Base-by-base conservation (phyloP, 176 grass and related monocot species). In the Bromus sterilis region DNA sequence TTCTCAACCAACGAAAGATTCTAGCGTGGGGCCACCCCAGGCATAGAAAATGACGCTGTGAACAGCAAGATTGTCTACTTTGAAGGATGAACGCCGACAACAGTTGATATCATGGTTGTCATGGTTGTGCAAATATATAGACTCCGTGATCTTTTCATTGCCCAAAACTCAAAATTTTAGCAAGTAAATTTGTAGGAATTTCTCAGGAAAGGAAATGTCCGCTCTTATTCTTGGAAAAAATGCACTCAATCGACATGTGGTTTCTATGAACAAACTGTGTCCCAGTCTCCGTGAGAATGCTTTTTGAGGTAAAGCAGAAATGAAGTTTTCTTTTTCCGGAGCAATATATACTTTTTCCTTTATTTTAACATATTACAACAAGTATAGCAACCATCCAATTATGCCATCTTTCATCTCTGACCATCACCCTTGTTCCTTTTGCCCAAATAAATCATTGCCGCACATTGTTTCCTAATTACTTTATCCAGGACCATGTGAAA, bases 1-100 rank as follows among this genome's bases (percentile, higher is more conserved):
- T 69, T 34, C 48, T 84, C 74, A 59, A 61, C 25, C 41, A 49
- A 75, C 59, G 44, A 41, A 66, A 84, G 76, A 84, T 58, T 84
- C 57, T 84, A 25, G 56, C 29, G 48, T 51, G 39, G 81, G 81
- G 60, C 51, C 58, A 60, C n/a, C 37, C 2, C 18, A 20, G 42
- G 25, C 60, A 74, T 32, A 56, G 67, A 75, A 66, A 79, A 58
- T 21, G 76, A 51, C 66, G 69, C 37, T 23, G 11, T 33, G 58
- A 49, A 60, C 16, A 51, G 58, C 7, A 29, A 64, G 34, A 6
- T 51, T 59, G 74, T 37, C 46, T 57, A 76, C 80, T 40, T 29
- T 40, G 82, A 77, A 80, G 41, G 53, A 41, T 42, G 73, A 78
- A 71, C 29, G 18, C 71, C 40, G 55, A 87, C 79, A 62, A 37